Percentiles rank a stretch among this genome's conserved stretches.
Evolutionary conservation across 2,329 filamentous ascomycete genomes (phyloP).

Genomic region (Ceratocystis colombiana): DNA sequence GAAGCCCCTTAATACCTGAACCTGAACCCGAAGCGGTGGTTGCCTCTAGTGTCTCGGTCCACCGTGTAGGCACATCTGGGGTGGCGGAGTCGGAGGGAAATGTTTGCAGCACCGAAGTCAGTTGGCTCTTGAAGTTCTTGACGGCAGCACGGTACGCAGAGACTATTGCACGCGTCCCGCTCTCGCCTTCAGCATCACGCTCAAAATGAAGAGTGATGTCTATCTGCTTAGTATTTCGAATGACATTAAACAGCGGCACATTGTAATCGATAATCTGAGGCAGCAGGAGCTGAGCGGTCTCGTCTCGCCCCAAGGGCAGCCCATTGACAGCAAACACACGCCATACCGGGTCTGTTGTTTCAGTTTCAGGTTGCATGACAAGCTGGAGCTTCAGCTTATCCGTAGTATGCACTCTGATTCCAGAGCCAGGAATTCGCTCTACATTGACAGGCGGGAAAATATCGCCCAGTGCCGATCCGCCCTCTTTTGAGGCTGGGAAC

Average conservation of each 20-base stretch:
- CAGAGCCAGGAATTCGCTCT: constrained; percentile 27
- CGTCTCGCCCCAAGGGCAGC: constrained; percentile 72
- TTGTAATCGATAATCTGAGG: constrained; percentile 65
- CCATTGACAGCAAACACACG: constrained; percentile 73
- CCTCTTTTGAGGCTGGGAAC: constrained; percentile 44
- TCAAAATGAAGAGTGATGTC: constrained; percentile 55
- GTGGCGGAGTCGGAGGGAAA: constrained; percentile 19
- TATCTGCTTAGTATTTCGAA: constrained; percentile 61
- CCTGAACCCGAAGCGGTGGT: constrained; percentile 34
- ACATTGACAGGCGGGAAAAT: constrained; percentile 34
- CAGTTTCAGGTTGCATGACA: constrained; percentile 46
- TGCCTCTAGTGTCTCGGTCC: constrained; percentile 21
- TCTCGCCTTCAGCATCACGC: constrained; percentile 25
- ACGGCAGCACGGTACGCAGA: constrained; percentile 27
- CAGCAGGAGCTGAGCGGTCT: constrained; percentile 70
- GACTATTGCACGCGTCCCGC: constrained; percentile 22
- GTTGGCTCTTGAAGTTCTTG: constrained; percentile 25
- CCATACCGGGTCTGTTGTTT: constrained; percentile 39
- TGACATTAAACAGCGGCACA: constrained; percentile 74
- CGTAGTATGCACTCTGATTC: constrained; percentile 32
- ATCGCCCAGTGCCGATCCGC: constrained; percentile 35
- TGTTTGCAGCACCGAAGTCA: constrained; percentile 25
- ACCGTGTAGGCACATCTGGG: constrained; percentile 5
- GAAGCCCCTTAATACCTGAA: constrained; percentile 57
- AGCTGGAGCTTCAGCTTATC: constrained; percentile 55